Percentiles rank a stretch among this genome's conserved stretches.
These are phyloP conservation scores for Effrenium voratum DNA, from an alignment of 73 alveolate species.

Conservation along the genomic window DNA sequence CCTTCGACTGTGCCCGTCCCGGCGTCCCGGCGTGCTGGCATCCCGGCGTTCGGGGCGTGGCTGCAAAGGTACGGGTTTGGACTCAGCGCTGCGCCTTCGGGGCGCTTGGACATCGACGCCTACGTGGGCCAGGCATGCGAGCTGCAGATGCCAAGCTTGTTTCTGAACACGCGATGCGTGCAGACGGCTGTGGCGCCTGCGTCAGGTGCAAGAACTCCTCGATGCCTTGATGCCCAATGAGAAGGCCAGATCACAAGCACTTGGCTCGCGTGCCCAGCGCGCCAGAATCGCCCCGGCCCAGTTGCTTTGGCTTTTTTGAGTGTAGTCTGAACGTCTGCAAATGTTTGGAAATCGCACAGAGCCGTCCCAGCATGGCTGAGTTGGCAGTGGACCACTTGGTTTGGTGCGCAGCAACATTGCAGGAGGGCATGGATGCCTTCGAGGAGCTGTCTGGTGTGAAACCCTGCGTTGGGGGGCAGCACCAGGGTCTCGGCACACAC, in stretches of 20 bases:
- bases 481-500: slow-evolving; percentile 73
- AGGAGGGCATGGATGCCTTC: slow-evolving; percentile 53
- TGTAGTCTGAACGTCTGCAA: neutral
- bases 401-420: slow-evolving; percentile 61
- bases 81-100: slow-evolving; percentile 66
- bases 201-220: slow-evolving; percentile 40
- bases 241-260: neutral
- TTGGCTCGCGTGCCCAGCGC: too few species aligned
- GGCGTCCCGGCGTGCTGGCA: too few species aligned
- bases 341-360: neutral
- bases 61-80: slow-evolving; percentile 83
- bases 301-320: neutral
- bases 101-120: slow-evolving; percentile 59
- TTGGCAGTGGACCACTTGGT: slow-evolving; percentile 59
- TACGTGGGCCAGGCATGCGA: slow-evolving; percentile 35
- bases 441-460: slow-evolving; percentile 65
- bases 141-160: too few species aligned
- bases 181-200: too few species aligned
- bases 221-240: slow-evolving; percentile 56
- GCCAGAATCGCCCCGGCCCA: too few species aligned
- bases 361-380: neutral
- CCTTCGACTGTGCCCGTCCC: too few species aligned
- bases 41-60: too few species aligned
- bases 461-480: slow-evolving; percentile 81
- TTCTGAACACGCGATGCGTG: too few species aligned